phyloP scores from a whole-genome alignment of 2,329 filamentous ascomycete species.

The Dactylellina parvicollis region DNA sequence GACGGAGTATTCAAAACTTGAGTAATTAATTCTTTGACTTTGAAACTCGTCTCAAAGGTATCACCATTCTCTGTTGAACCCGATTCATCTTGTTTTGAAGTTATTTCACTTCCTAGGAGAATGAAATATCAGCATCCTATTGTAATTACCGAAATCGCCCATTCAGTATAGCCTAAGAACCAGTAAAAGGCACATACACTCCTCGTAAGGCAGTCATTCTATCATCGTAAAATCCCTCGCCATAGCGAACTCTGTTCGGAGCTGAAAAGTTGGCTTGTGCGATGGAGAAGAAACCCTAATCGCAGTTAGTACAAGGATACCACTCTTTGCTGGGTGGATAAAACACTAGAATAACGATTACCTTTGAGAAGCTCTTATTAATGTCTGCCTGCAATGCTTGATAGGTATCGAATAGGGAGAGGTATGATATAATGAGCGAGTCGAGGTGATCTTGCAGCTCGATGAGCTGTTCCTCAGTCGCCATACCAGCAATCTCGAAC shows the following conservation, averaged over 20 bases:
- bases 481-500: slow-evolving; percentile 5
- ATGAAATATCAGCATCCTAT: not conserved
- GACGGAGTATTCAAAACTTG: not conserved
- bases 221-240: slow-evolving; percentile 66
- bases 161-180: not conserved
- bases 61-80: not conserved
- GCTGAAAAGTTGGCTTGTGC: slow-evolving; percentile 65
- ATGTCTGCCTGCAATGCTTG: slow-evolving; percentile 62
- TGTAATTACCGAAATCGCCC: not conserved
- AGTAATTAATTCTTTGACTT: slow-evolving; percentile 6
- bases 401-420: slow-evolving; percentile 63
- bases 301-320: not conserved
- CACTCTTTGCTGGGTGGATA: no score
- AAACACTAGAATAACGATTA: no score
- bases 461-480: slow-evolving; percentile 23
- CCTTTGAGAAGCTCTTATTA: slow-evolving; percentile 61
- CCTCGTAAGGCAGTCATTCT: slow-evolving; percentile 65
- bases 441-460: slow-evolving; percentile 61
- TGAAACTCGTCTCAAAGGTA: slow-evolving; percentile 6
- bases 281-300: slow-evolving; percentile 64
- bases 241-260: slow-evolving; percentile 60
- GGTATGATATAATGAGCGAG: slow-evolving; percentile 62
- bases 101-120: slow-evolving; percentile 16
- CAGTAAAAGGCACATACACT: slow-evolving; percentile 59
- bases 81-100: not conserved